Evolutionary conservation across 768 basidiomycete species (phyloP).

Genomic region (Clavaria fumosa): DNA sequence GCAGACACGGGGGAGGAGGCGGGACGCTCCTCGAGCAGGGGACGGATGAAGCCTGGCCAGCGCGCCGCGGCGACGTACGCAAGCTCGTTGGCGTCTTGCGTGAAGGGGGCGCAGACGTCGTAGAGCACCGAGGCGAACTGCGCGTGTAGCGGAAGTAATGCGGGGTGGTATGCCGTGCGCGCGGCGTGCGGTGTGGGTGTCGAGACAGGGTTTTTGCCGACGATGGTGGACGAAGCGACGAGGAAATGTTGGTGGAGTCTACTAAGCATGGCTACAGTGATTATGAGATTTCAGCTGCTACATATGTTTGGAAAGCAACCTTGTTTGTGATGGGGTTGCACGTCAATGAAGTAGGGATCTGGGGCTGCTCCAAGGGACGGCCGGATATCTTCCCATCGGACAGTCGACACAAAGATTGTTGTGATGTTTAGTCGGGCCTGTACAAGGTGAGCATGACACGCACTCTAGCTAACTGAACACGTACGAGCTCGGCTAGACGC

Average conservation of each 20-base stretch:
- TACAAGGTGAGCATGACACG: conserved; percentile 12
- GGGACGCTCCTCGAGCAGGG: conserved; percentile 32
- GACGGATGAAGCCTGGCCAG: conserved; percentile 69
- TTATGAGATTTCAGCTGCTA: too few species aligned
- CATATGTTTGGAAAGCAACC: conserved; percentile 29
- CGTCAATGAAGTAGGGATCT: conserved; percentile 55
- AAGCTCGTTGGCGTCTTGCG: conserved; percentile 51
- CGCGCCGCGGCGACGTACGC: conserved; percentile 62
- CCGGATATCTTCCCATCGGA: conserved; percentile 58
- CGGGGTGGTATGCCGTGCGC: conserved; percentile 31
- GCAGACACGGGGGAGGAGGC: conserved; percentile 16
- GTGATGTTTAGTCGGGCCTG: conserved; percentile 46
- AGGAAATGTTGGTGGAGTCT: conserved; percentile 18
- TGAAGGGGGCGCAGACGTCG: conserved; percentile 47
- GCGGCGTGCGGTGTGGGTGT: conserved; percentile 6
- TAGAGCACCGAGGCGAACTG: conserved; percentile 47
- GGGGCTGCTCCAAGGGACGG: conserved; percentile 54
- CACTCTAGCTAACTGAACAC: not conserved
- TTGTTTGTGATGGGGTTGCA: conserved; percentile 38
- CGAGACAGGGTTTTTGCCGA: not conserved
- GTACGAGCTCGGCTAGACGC: conserved; percentile 57
- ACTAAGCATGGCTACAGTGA: conserved; percentile 19
- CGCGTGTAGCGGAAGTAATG: conserved; percentile 42
- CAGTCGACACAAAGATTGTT: conserved; percentile 47
- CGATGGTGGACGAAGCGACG: conserved; percentile 4